Conservation (phyloP, 2,329 filamentous ascomycete genomes). For the Fusarium papillatum region DNA sequence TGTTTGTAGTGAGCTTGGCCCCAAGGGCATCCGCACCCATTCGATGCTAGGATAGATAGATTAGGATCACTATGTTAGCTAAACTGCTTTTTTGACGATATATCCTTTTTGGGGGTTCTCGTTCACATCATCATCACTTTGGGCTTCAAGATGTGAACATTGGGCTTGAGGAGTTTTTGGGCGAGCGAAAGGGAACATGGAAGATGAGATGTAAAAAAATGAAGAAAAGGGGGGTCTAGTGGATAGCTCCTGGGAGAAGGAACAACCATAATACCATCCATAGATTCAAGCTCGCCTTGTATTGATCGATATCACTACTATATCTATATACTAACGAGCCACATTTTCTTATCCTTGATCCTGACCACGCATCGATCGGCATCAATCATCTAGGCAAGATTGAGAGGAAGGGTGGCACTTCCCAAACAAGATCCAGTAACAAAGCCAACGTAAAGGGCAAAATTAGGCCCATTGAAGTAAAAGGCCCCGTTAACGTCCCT, state of each 20-base stretch:
- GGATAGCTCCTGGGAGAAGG: not conserved
- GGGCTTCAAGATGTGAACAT: constrained; percentile 26
- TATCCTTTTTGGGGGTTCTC: not conserved
- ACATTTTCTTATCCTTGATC: not conserved
- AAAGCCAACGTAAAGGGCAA: not conserved
- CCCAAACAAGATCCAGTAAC: not conserved
- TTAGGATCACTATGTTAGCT: not conserved
- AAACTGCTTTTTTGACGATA: constrained; percentile 25
- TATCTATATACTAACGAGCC: not conserved
- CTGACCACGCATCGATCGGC: not conserved
- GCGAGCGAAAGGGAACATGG: constrained; percentile 37
- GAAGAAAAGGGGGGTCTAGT: constrained; percentile 7
- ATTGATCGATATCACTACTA: constrained; percentile 27
- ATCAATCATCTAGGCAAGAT: not conserved
- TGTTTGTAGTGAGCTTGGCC: constrained; percentile 63
- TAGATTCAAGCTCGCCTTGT: constrained; percentile 35
- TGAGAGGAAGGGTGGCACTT: not conserved
- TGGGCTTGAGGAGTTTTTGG: constrained; percentile 37
- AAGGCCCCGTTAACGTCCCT: not conserved
- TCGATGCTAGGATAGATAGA: constrained; percentile 62
- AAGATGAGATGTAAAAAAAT: constrained; percentile 24
- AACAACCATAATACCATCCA: constrained; percentile 36
- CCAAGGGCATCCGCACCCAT: constrained; percentile 66
- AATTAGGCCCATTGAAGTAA: not conserved
- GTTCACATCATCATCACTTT: not conserved